Evolutionary conservation across 345 rosid species (phyloP), one percentile per base, ranked within the genome.

Genomic region (Sisymbrium irio): DNA sequence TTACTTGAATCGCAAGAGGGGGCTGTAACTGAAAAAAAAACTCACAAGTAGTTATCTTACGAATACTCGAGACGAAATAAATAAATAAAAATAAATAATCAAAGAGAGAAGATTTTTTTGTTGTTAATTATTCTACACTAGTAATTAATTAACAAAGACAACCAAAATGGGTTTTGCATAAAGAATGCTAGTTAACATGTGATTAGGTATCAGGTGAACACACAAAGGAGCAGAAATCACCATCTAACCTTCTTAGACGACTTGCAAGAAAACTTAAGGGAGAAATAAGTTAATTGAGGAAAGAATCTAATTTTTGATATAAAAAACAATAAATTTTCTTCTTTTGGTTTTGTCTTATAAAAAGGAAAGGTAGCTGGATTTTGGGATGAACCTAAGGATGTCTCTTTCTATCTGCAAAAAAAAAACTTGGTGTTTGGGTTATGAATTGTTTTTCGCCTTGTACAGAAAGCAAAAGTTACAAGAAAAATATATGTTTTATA

Each of bases 1-100:
- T 74, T 8, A 67, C 62, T 58, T 65, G 66, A 25, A 6, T 19
- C 77, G 50, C 65, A 74, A 66, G 67, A 46, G 61, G 72, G 72
- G 2, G 18, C 53, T 30, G 73, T 58, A 67, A 59, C 35, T n/a
- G 25, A 37, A 66, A 22, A 37, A 65, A 22, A n/a, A 57, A 46
- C 28, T 32, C 28, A 47, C 40, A 41, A 40, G n/a, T 49, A 35
- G 32, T 62, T 37, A 62, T 62, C 15, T 40, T 17, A n/a, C 36
- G 66, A 65, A 57, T 44, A 65, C 45, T 57, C 77, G 20, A 56
- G 60, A 65, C 28, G 49, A 28, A 50, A 17, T 0, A 22, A 40
- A 37, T 5, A 57, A 9, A 56, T 14, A 61, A 22, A 44, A 30
- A 35, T 20, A 33, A 18, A 56, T 40, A 40, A 45, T 13, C 30